Evolutionary conservation across 2,329 filamentous ascomycete species (phyloP), one percentile per base, ranked within the genome.

Genomic region (Penicillium sp.): DNA sequence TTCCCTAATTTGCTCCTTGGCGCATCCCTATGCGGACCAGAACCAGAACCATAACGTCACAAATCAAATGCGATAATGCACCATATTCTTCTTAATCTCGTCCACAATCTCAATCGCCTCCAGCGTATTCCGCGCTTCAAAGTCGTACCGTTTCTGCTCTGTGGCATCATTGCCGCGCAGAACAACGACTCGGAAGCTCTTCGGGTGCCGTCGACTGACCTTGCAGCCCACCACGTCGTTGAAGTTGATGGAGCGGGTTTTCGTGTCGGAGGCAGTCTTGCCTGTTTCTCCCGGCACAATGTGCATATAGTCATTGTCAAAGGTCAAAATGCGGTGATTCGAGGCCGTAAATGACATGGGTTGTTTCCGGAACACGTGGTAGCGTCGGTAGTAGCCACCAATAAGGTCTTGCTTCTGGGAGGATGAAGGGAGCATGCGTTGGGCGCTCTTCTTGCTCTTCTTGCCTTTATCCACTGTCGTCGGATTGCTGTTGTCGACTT

Each of bases 81-180:
- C 72, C 62, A 80, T 75, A 39, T 79, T 80, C 61, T 74, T 79
- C 67, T 78, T 79, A 37, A 85, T 81, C 67, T 84, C 81, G 39
- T 74, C 73, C 39, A 84, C 80, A 63, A 84, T 83, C 59, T 80
- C 78, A 44, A 74, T 69, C 13, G 81, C 80, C 62, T 85, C 81
- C 20, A 72, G 69, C 7, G 72, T 69, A 52, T 71, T 81, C 42
- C 71, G 70, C 35, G 80, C 79, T 62, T 84, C 81, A 63, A 85
- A 84, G 57, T 85, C 81, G 64, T 85, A 85, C 52, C 81, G 64
- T 66, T 85, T 85, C 55, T 78, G 79, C 64, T 84, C 81, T 24
- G 75, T 75, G 56, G 80, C 76, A 64, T 84, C 81, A 38, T 77
- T 75, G 53, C 80, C 76, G 52, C 78, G 73, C 46, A 80, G 77